phyloP scores from a whole-genome alignment of 1,139 yeast species.

The Pneumocystis canis region DNA sequence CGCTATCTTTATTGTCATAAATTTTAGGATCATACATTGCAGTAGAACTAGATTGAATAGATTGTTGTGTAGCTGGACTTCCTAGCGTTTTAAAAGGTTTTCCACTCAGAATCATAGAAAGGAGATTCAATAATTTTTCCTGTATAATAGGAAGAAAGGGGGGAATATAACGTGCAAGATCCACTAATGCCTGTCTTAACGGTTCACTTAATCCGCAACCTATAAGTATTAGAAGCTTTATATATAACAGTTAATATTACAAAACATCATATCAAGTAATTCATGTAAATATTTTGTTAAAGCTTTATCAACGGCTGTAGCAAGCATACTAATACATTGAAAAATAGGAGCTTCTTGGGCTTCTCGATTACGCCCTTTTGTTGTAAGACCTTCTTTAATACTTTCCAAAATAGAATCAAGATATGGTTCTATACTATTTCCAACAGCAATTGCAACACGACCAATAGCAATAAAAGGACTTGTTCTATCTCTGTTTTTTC shows the following conservation, averaged over 20 bases:
- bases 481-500: conserved; percentile 62
- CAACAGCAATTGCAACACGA: conserved; percentile 66
- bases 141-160: conserved; percentile 62
- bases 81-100: conserved; percentile 76
- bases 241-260: not conserved
- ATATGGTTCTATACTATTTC: conserved; percentile 76
- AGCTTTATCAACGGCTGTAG: conserved; percentile 89
- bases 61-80: conserved; percentile 51
- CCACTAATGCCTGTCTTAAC: conserved; percentile 59
- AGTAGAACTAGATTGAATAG: conserved; percentile 46
- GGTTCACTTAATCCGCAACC: conserved; percentile 70
- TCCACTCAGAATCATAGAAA: conserved; percentile 70
- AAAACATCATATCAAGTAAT: conserved; percentile 52
- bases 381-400: conserved; percentile 64
- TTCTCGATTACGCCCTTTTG: conserved; percentile 51
- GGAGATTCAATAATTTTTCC: conserved; percentile 53
- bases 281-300: conserved; percentile 80
- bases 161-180: conserved; percentile 60
- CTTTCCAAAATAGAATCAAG: conserved; percentile 74
- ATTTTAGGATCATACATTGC: conserved; percentile 60
- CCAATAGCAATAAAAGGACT: conserved; percentile 76
- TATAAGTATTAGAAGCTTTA: conserved; percentile 20
- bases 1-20: conserved; percentile 32
- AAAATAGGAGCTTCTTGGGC: conserved; percentile 80
- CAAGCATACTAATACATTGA: conserved; percentile 74